Conservation (phyloP, 2,329 filamentous ascomycete genomes). For the Cephalotrichum gorgonifer region DNA sequence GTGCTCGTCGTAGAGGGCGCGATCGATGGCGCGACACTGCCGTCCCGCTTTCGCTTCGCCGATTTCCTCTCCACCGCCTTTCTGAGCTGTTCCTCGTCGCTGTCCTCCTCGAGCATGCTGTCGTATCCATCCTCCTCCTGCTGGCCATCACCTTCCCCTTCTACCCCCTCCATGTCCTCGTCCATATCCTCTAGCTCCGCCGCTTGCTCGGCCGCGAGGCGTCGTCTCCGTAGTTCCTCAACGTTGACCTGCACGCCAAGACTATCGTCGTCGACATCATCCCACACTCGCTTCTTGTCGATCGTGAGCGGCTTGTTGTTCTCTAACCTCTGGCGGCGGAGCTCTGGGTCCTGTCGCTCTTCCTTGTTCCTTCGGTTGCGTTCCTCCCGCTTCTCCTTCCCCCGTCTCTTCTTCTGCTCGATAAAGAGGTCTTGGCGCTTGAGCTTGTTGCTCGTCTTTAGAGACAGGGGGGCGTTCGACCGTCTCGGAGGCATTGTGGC, state of each 20-base stretch:
- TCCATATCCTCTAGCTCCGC: slow-evolving; percentile 29
- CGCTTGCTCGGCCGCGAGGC: slow-evolving; percentile 38
- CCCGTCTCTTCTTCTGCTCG: slow-evolving; percentile 66
- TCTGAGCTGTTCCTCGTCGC: slow-evolving; percentile 36
- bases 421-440: slow-evolving; percentile 70
- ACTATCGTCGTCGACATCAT: slow-evolving; percentile 47
- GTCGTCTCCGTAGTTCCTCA: slow-evolving; percentile 42
- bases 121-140: slow-evolving; percentile 51
- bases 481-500: slow-evolving; percentile 12
- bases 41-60: slow-evolving; percentile 15
- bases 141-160: slow-evolving; percentile 14
- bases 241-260: slow-evolving; percentile 47
- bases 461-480: slow-evolving; percentile 21
- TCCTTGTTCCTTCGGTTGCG: slow-evolving; percentile 73
- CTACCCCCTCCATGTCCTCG: slow-evolving; percentile 37
- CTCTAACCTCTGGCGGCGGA: slow-evolving; percentile 62
- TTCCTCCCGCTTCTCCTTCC: slow-evolving; percentile 64
- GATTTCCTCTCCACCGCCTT: slow-evolving; percentile 14
- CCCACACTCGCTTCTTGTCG: slow-evolving; percentile 85
- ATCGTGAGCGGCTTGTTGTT: slow-evolving; percentile 73
- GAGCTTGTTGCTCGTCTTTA: slow-evolving; percentile 62
- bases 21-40: slow-evolving; percentile 42
- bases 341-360: slow-evolving; percentile 70
- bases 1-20: slow-evolving; percentile 52
- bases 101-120: slow-evolving; percentile 67